Conservation (phyloP, 75 land plant genomes). For the Sequoiadendron giganteum region DNA sequence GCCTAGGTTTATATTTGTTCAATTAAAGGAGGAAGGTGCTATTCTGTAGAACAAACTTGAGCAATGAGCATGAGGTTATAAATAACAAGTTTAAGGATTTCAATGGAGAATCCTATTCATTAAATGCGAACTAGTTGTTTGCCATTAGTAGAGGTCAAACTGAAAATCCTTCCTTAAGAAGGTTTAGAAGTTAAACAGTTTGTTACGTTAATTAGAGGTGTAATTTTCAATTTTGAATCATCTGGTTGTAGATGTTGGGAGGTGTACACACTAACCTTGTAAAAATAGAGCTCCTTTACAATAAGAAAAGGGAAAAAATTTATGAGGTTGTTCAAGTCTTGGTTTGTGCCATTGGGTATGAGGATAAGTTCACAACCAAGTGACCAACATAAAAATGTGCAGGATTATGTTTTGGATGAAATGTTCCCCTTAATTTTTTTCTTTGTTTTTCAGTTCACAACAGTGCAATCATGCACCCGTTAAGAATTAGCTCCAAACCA, state of each 20-base stretch:
- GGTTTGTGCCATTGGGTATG: no score
- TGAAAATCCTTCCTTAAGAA: neutral
- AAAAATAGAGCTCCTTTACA: neutral
- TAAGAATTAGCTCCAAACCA: no score
- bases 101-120: no score
- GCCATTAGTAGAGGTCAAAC: neutral
- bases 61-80: neutral
- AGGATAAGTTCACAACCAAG: neutral
- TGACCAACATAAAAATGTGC: neutral
- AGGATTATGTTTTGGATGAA: no score
- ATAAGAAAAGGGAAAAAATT: neutral
- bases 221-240: neutral
- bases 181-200: neutral
- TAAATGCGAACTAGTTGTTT: neutral
- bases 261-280: neutral
- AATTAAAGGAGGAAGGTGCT: neutral
- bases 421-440: no score
- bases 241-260: neutral
- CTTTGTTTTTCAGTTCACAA: no score
- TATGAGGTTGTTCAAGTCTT: no score
- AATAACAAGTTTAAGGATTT: no score
- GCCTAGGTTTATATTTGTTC: neutral
- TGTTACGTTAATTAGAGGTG: no score
- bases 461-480: no score
- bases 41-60: neutral